A percentile compares a stretch with the other conserved stretches of the same genome.
These are phyloP conservation scores for Actinomucor elegans DNA, from an alignment of 371 early-diverging fungal genomes.

Conservation along the genomic window DNA sequence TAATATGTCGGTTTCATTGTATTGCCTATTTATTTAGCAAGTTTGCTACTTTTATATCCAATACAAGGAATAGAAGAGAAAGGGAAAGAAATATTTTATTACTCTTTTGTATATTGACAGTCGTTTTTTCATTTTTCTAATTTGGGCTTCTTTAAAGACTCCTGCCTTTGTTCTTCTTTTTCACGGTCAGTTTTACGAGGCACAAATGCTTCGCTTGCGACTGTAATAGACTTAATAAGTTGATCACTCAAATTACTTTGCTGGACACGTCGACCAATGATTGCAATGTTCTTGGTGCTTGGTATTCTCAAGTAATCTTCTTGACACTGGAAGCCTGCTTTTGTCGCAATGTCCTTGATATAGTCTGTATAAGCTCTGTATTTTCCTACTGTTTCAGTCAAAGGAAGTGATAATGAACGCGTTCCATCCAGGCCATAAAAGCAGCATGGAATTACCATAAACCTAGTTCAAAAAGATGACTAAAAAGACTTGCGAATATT, in stretches of 20 bases:
- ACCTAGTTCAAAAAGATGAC: slow-evolving; percentile 37
- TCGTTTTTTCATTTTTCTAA: slow-evolving; percentile 28
- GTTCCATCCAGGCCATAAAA: slow-evolving; percentile 72
- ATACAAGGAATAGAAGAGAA: background rate
- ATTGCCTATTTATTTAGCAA: background rate
- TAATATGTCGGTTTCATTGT: background rate
- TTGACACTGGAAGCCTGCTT: slow-evolving; percentile 66
- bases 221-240: slow-evolving; percentile 10
- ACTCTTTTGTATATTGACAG: background rate
- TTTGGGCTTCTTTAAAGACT: slow-evolving; percentile 31
- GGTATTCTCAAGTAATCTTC: slow-evolving; percentile 83
- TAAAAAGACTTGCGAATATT: background rate
- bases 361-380: slow-evolving; percentile 75
- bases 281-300: slow-evolving; percentile 84
- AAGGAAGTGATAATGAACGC: slow-evolving; percentile 41
- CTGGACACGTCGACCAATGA: slow-evolving; percentile 58
- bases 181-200: slow-evolving; percentile 62
- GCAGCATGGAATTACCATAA: slow-evolving; percentile 85
- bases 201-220: slow-evolving; percentile 43
- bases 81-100: slow-evolving; percentile 5
- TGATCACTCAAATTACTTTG: background rate
- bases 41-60: too few relatives aligned
- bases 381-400: slow-evolving; percentile 56
- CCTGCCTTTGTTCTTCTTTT: slow-evolving; percentile 50
- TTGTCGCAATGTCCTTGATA: slow-evolving; percentile 52